phyloP scores from a whole-genome alignment of 768 basidiomycete species.

The Porphyrellus cyaneotinctus region DNA sequence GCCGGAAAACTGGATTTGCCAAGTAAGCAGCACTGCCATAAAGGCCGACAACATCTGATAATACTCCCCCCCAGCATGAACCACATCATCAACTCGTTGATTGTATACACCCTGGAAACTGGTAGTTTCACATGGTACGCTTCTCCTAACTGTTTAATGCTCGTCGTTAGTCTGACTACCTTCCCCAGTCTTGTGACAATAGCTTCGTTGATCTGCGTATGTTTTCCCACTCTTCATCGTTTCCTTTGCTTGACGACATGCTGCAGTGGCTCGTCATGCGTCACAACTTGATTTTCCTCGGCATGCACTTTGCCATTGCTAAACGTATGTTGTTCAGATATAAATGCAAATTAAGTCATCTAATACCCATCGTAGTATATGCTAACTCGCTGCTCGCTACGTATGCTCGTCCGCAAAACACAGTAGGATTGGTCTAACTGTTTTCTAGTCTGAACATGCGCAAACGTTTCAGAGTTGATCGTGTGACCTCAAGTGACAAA shows the following conservation, averaged over 20 bases:
- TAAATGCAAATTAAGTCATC: neutral
- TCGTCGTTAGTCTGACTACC: neutral
- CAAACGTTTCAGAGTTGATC: conserved; percentile 28
- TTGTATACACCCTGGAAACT: conserved; percentile 51
- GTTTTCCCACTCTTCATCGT: neutral
- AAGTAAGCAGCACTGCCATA: conserved; percentile 10
- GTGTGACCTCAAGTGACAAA: conserved; percentile 25
- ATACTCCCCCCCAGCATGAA: conserved; percentile 36
- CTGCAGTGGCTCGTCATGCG: conserved; percentile 32
- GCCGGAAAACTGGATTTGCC: conserved; percentile 29
- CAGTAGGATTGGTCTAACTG: neutral
- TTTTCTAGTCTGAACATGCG: conserved; percentile 28
- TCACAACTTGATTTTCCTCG: conserved; percentile 34
- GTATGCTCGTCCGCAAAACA: conserved; percentile 12
- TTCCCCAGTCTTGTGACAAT: conserved; percentile 27
- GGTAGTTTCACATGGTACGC: conserved; percentile 44
- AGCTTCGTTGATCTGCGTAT: conserved; percentile 31
- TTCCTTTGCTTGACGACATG: neutral
- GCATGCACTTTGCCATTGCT: conserved; percentile 34
- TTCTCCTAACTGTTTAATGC: too few species aligned
- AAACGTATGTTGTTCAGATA: conserved; percentile 22
- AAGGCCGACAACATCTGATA: neutral
- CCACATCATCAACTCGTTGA: conserved; percentile 45
- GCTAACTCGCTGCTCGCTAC: conserved; percentile 34
- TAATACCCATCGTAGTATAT: conserved; percentile 19